phyloP scores from a whole-genome alignment of 2,329 filamentous ascomycete species.

The Trichoderma endophyticum region DNA sequence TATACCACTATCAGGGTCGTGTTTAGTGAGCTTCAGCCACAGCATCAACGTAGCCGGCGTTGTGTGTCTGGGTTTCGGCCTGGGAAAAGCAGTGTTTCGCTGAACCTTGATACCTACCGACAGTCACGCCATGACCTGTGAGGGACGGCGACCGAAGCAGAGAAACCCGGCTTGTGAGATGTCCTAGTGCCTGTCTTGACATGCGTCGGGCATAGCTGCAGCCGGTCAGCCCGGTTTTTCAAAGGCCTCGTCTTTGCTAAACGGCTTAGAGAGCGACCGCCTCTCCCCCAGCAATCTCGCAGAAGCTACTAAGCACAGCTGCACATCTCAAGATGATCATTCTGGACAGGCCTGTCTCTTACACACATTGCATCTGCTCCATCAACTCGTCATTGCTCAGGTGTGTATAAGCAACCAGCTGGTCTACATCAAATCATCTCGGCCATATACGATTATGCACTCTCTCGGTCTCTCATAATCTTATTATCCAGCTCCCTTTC shows the following conservation, averaged over 20 bases:
- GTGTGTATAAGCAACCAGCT: neutral
- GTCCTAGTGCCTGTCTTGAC: constrained; percentile 3
- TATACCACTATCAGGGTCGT: neutral
- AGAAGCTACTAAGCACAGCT: neutral
- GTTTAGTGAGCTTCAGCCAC: neutral
- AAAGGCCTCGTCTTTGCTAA: neutral
- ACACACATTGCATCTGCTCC: neutral
- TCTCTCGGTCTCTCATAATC: neutral
- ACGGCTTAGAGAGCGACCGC: neutral
- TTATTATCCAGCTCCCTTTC: neutral
- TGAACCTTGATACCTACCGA: neutral
- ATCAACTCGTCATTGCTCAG: neutral
- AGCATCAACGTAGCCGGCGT: neutral
- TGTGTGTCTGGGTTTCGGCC: neutral
- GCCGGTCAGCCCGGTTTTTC: constrained; percentile 5
- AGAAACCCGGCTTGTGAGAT: constrained; percentile 1
- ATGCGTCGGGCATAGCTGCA: constrained; percentile 16
- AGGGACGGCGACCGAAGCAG: neutral
- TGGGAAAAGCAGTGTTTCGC: neutral
- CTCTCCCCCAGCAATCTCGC: neutral
- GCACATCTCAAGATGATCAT: neutral
- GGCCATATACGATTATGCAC: neutral
- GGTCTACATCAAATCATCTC: neutral
- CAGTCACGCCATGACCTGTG: constrained; percentile 11
- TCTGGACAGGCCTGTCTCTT: neutral